Evolutionary conservation across 257 asterid genomes (phyloP), one percentile per base, ranked within the genome.

Genomic region (Solanum sparsipilum): DNA sequence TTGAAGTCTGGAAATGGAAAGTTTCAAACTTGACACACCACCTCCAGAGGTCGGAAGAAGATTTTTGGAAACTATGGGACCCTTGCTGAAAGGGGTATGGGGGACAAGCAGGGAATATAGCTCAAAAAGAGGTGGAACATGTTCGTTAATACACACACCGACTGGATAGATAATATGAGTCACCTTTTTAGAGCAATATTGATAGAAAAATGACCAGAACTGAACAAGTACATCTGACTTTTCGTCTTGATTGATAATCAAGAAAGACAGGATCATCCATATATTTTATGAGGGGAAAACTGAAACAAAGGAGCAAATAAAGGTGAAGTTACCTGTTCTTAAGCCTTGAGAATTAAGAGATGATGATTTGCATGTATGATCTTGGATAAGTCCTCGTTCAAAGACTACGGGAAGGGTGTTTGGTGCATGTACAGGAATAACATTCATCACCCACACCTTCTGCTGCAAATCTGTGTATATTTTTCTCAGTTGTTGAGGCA

Each of bases 351-450:
- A 97, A 35, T 35, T 35, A 35, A 35, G 38, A 97, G 92, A 97
- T 32, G 98, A 93, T 97, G 98, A 92, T 96, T 98, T 5, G 97
- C 99, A 87, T 97, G 79, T 93, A 97, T 7, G 99, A 94, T 90
- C 99, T 91, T 9, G 99, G 98, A 96, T 12, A 86, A 96, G 96
- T 56, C 99, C 98, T 1, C 99, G 98, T 71, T 96, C 99, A 58
- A 94, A 96, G 83, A 97, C 93, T 84, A 93, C 68, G 60, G 99
- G 98, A 90, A 97, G 96, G 63, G 99, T 97, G 86, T 97, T 95
- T 15, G 98, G 98, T 86, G 98, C 95, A 88, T 97, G 96, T 68
- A 94, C 93, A 41, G 98, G 96, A 65, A 97, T 94, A 41, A 96
- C 98, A 70, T 94, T 97, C 98, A 97, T 94, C 86, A 97, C 98